Percentiles rank a stretch among this genome's conserved stretches.
Evolutionary conservation across 768 basidiomycete genomes (phyloP).

Genomic region (Podaxis sp.): DNA sequence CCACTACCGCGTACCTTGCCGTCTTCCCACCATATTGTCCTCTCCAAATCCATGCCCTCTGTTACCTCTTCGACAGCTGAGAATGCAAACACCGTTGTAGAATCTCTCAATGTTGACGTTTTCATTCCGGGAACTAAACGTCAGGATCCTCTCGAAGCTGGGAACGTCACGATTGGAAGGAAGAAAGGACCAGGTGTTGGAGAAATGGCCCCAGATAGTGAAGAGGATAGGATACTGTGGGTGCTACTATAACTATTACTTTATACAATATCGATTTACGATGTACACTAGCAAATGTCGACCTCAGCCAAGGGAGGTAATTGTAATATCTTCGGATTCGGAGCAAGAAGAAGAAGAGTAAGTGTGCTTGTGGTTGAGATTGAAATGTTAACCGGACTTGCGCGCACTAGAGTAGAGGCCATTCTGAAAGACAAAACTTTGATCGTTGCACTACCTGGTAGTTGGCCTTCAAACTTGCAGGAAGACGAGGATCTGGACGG

Average conservation of each 20-base stretch:
- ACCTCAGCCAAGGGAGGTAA: constrained; percentile 28
- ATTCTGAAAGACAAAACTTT: not conserved
- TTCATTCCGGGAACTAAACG: not conserved
- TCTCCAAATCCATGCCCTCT: not conserved
- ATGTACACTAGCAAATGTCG: not conserved
- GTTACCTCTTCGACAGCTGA: not conserved
- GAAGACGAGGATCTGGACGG: not conserved
- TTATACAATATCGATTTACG: not conserved
- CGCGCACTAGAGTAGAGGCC: not conserved
- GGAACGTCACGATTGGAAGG: not conserved
- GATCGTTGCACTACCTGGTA: not conserved
- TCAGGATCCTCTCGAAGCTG: not conserved
- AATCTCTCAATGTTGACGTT: not conserved
- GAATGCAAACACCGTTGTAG: not conserved
- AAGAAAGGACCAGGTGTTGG: not conserved
- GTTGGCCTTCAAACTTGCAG: not conserved
- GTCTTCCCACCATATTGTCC: not conserved
- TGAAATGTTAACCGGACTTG: not conserved
- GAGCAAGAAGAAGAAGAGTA: constrained; percentile 15
- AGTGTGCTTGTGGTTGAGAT: not conserved
- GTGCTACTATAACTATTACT: constrained; percentile 6
- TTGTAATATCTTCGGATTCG: constrained; percentile 54
- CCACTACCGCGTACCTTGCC: not conserved
- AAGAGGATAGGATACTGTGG: constrained; percentile 38
- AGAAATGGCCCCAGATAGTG: constrained; percentile 45